phyloP scores from a whole-genome alignment of 2,329 filamentous ascomycete genomes.

The Cephalotrichum gorgonifer region DNA sequence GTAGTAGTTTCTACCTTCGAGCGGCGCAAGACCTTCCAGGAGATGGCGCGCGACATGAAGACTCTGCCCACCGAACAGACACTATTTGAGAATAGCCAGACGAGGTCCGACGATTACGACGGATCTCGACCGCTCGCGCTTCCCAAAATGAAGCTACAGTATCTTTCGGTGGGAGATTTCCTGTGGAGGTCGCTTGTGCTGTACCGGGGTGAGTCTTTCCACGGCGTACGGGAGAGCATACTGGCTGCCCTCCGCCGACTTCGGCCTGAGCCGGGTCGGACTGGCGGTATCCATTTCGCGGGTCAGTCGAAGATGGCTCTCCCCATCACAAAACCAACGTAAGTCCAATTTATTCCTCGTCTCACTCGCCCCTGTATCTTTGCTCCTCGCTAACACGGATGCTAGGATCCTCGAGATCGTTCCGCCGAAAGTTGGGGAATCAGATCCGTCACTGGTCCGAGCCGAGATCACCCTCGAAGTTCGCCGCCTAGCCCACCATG shows the following conservation, averaged over 20 bases:
- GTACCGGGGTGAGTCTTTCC: constrained; percentile 85
- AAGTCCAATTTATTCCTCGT: constrained; percentile 11
- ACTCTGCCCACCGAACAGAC: constrained; percentile 75
- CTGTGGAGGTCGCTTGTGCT: constrained; percentile 89
- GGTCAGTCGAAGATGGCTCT: constrained; percentile 90
- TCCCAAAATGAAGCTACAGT: constrained; percentile 91
- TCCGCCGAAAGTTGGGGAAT: constrained; percentile 72
- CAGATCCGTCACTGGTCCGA: constrained; percentile 72
- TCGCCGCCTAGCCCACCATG: constrained; percentile 61
- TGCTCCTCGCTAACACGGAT: not conserved
- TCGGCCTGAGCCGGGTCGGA: constrained; percentile 53
- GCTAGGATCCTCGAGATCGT: constrained; percentile 67
- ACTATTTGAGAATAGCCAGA: constrained; percentile 68
- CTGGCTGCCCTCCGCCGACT: constrained; percentile 73
- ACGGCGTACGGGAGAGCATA: constrained; percentile 84
- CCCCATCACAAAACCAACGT: constrained; percentile 70
- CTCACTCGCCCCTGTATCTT: not conserved
- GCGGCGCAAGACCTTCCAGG: constrained; percentile 71
- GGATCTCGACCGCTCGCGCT: constrained; percentile 80
- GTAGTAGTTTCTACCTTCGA: constrained; percentile 67
- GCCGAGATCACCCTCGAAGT: constrained; percentile 82
- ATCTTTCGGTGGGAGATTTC: constrained; percentile 89
- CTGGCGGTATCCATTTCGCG: constrained; percentile 62
- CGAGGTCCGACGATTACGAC: constrained; percentile 79
- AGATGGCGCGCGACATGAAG: constrained; percentile 58